Evolutionary conservation across 768 basidiomycete species (phyloP).

Genomic region (Amanita rimosa): DNA sequence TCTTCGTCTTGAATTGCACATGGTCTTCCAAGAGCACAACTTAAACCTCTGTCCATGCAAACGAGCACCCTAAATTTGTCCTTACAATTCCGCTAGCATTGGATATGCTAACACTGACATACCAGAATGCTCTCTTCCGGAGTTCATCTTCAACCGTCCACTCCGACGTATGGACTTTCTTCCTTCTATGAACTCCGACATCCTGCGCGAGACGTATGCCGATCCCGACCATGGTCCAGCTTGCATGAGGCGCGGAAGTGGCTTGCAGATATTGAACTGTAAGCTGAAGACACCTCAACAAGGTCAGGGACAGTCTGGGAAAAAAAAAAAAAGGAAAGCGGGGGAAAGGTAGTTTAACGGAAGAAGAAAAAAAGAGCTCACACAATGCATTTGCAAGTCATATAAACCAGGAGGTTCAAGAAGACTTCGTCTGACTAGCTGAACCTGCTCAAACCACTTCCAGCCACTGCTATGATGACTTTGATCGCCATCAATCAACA

Average conservation of each 20-base stretch:
- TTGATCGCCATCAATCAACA: slow-evolving; percentile 27
- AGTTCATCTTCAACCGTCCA: slow-evolving; percentile 53
- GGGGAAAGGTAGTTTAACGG: background rate
- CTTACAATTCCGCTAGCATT: background rate
- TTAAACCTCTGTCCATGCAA: slow-evolving; percentile 38
- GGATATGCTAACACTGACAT: slow-evolving; percentile 2
- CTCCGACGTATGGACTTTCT: slow-evolving; percentile 20
- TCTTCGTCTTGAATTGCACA: slow-evolving; percentile 77
- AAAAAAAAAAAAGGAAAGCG: too few species aligned
- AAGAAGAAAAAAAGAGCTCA: slow-evolving; percentile 15
- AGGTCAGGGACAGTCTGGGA: too few species aligned
- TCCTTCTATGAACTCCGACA: slow-evolving; percentile 56
- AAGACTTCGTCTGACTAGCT: slow-evolving; percentile 52
- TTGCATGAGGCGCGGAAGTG: slow-evolving; percentile 48
- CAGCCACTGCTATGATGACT: slow-evolving; percentile 41
- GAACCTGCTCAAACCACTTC: slow-evolving; percentile 62
- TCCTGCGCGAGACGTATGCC: slow-evolving; percentile 71
- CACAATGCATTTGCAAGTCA: slow-evolving; percentile 63
- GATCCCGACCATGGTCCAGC: slow-evolving; percentile 62
- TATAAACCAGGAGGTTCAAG: slow-evolving; percentile 54
- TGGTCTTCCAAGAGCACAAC: slow-evolving; percentile 55
- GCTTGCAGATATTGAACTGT: slow-evolving; percentile 42
- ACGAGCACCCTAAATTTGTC: slow-evolving; percentile 37
- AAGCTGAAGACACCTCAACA: slow-evolving; percentile 30
- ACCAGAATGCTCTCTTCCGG: slow-evolving; percentile 68